phyloP scores from a whole-genome alignment of 495 filamentous ascomycete species.

The Penicillium steckii region DNA sequence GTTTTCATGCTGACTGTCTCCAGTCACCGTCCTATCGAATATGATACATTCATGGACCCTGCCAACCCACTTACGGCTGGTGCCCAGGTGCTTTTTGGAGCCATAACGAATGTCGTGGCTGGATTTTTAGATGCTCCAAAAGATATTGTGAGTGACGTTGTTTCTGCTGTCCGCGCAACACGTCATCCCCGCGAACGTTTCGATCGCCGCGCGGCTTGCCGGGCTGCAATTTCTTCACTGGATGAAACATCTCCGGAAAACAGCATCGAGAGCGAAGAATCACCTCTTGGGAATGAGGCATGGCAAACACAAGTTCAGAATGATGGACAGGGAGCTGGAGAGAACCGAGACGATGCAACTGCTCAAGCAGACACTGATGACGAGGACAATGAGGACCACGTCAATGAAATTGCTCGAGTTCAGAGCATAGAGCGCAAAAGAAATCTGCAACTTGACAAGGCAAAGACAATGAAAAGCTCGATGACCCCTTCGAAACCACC shows the following conservation, averaged over 20 bases:
- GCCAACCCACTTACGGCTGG: constrained; percentile 72
- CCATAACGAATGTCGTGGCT: constrained; percentile 71
- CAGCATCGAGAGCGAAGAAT: background rate
- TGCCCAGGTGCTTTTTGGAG: constrained; percentile 73
- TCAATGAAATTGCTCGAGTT: constrained; percentile 4
- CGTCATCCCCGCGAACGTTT: constrained; percentile 53
- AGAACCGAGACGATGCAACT: background rate
- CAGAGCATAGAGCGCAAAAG: constrained; percentile 12
- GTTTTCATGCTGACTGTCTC: background rate
- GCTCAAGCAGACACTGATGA: background rate
- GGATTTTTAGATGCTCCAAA: constrained; percentile 79
- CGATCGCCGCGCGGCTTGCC: constrained; percentile 11
- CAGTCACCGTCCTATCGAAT: constrained; percentile 66
- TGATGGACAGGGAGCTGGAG: background rate
- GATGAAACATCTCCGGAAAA: background rate
- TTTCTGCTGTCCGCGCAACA: constrained; percentile 54
- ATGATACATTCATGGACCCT: constrained; percentile 70
- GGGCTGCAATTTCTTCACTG: background rate
- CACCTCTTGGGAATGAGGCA: background rate
- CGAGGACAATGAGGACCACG: background rate
- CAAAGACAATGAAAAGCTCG: constrained; percentile 13
- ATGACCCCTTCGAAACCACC: background rate
- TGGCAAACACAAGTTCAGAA: background rate
- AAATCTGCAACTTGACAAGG: constrained; percentile 11
- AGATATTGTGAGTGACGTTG: constrained; percentile 67